Evolutionary conservation across 106 monocot species (phyloP), one percentile per base, ranked within the genome.

Genomic region (Allium sativum): DNA sequence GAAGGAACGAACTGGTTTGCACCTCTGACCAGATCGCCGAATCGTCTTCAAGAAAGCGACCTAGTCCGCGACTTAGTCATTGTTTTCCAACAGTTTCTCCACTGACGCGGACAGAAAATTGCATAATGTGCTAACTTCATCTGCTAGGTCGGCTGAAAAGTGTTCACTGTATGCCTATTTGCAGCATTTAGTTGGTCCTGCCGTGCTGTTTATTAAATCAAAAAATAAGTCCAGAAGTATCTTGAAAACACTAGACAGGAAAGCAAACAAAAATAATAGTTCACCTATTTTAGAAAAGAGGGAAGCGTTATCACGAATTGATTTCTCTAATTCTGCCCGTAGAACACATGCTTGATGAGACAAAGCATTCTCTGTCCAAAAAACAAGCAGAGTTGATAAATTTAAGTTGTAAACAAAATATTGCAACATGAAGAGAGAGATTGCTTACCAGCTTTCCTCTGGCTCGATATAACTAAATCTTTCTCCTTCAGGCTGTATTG

Each of bases 221-320:
- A 3, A 63, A 20, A 44, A 65, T 51, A 21, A 12, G 16, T 18
- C 42, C 16, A 20, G 13, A 41, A 46, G 45, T 16, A 41, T 15
- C 4, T 46, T 9, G 7, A 12, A 14, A 65, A 40, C 11, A 31
- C 9, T 46, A 6, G 0, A n/a, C 21, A 42, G 3, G 31, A 15
- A 9, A 16, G 58, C 31, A n/a, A 48, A 9, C 44, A 56, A 12
- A 59, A 9, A 7, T 6, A 21, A 12, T 48, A 58, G 43, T 13
- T 60, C 74, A 91, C 98, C 88, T 66, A 98, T 82, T 73, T 85
- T 98, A 54, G 84, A 88, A 68, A 78, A 84, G 14, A 98, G 62
- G 22, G 73, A 81, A 53, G 72, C 64, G 79, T 98, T 98, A 40
- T 98, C 92, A 19, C 71, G 64, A 15, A 78, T 71, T 64, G 84